Conservation (phyloP, 2,329 filamentous ascomycete species). For the Shiraia bambusicola region DNA sequence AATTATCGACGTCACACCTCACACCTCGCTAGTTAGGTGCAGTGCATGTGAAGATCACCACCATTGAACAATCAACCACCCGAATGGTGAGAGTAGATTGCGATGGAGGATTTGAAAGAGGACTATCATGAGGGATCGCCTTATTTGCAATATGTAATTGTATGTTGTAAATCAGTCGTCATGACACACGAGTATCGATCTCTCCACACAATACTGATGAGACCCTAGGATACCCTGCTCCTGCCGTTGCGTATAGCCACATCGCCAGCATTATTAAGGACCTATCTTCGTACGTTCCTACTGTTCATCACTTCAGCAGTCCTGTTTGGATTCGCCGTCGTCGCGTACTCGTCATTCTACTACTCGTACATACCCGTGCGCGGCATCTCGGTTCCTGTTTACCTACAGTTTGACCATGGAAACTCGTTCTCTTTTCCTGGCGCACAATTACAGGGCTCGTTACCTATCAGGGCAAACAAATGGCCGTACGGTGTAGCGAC, state of each 20-base stretch:
- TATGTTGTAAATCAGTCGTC: conserved; percentile 8
- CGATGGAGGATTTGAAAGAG: conserved; percentile 28
- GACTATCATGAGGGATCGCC: conserved; percentile 14
- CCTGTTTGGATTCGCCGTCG: conserved; percentile 59
- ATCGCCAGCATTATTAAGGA: conserved; percentile 63
- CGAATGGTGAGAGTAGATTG: conserved; percentile 2
- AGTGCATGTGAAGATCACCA: conserved; percentile 29
- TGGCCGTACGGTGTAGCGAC: conserved; percentile 56
- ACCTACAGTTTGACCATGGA: conserved; percentile 63
- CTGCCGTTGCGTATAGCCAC: conserved; percentile 57
- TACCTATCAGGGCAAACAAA: conserved; percentile 11
- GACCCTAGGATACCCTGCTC: conserved; percentile 53
- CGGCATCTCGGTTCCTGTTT: conserved; percentile 61
- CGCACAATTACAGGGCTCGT: conserved; percentile 7
- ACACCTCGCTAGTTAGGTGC: neutral
- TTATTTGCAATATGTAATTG: conserved; percentile 23
- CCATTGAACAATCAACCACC: conserved; percentile 7
- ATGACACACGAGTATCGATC: neutral
- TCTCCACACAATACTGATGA: conserved; percentile 8
- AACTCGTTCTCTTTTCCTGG: conserved; percentile 1
- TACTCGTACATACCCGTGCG: conserved; percentile 67
- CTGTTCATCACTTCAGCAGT: conserved; percentile 55
- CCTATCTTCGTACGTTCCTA: conserved; percentile 63
- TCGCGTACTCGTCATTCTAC: conserved; percentile 69
- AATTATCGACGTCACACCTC: conserved; percentile 34